phyloP scores from a whole-genome alignment of 805 yeast genomes.

The Groenewaldozyma tartarivorans region DNA sequence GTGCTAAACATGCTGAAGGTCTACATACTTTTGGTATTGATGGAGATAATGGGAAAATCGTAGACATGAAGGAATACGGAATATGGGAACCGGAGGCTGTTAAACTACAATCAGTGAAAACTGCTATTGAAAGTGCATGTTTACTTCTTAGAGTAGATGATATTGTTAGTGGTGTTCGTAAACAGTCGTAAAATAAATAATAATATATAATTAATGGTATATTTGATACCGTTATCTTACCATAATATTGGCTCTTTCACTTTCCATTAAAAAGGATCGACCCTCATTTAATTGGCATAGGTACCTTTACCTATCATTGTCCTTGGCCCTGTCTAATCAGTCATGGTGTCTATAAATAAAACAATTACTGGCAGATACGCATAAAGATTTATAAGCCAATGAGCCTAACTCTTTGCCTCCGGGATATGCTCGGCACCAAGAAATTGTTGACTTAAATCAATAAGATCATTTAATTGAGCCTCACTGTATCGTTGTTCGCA shows the following conservation, averaged over 20 bases:
- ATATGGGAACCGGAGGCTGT: slow-evolving; percentile 99
- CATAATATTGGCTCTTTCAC: too few species aligned
- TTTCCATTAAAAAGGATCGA: too few species aligned
- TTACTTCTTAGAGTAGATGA: slow-evolving; percentile 92
- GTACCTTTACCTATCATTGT: too few species aligned
- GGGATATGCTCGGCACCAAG: slow-evolving; percentile 26
- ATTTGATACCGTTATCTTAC: too few species aligned
- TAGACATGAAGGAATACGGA: slow-evolving; percentile 92
- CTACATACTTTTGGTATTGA: slow-evolving; percentile 80
- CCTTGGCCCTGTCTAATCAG: too few species aligned
- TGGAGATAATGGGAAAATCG: slow-evolving; percentile 90
- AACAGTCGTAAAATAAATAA: slow-evolving; percentile 14
- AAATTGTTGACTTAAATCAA: slow-evolving; percentile 43
- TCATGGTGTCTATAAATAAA: too few species aligned
- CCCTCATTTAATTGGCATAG: too few species aligned
- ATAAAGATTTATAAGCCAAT: neutral
- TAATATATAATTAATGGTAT: neutral
- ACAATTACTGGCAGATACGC: too few species aligned
- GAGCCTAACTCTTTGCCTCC: slow-evolving; percentile 16
- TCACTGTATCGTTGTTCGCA: slow-evolving; percentile 81
- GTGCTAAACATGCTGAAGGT: slow-evolving; percentile 96
- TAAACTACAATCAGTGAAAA: slow-evolving; percentile 92
- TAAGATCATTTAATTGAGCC: slow-evolving; percentile 48
- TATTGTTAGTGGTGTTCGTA: slow-evolving; percentile 91
- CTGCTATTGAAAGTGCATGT: slow-evolving; percentile 97